Percentiles rank a stretch among this genome's conserved stretches.
Conservation (phyloP, 495 filamentous ascomycete genomes). For the Lichenothelia convexa region DNA sequence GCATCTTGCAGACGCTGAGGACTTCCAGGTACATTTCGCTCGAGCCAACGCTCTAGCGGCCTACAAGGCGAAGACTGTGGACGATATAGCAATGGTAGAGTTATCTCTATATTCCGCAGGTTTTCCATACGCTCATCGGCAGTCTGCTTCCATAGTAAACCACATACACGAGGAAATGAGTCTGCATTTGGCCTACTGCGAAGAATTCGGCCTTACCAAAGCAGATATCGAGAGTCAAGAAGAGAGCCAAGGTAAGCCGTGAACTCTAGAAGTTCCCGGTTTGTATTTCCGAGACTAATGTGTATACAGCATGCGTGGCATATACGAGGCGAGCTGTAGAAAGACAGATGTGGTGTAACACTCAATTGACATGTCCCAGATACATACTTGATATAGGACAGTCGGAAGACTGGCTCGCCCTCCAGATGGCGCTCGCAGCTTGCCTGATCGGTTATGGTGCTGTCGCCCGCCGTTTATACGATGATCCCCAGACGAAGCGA, state of each 20-base stretch:
- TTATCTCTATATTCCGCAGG: constrained; percentile 17
- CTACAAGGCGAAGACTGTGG: constrained; percentile 60
- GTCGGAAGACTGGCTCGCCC: constrained; percentile 64
- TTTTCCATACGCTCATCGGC: not conserved
- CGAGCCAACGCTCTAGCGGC: constrained; percentile 65
- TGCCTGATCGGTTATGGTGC: constrained; percentile 75
- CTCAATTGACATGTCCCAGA: constrained; percentile 36
- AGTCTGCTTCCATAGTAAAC: constrained; percentile 52
- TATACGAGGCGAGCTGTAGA: constrained; percentile 33
- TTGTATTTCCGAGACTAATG: constrained; percentile 12
- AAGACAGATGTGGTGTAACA: not conserved
- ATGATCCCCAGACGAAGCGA: constrained; percentile 33
- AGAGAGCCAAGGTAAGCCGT: constrained; percentile 48
- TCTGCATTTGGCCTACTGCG: constrained; percentile 65
- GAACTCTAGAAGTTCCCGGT: not conserved
- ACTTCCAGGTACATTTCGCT: constrained; percentile 56
- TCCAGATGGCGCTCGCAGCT: constrained; percentile 68
- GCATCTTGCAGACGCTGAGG: constrained; percentile 4
- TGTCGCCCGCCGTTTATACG: constrained; percentile 48
- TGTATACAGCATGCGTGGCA: constrained; percentile 39
- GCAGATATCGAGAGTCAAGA: constrained; percentile 52
- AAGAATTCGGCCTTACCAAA: constrained; percentile 57
- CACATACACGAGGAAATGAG: constrained; percentile 65
- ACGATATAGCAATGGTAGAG: constrained; percentile 42
- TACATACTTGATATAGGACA: constrained; percentile 80